Base-by-base conservation (phyloP, 169 alveolate species). In the Cryptosporidium ryanae region DNA sequence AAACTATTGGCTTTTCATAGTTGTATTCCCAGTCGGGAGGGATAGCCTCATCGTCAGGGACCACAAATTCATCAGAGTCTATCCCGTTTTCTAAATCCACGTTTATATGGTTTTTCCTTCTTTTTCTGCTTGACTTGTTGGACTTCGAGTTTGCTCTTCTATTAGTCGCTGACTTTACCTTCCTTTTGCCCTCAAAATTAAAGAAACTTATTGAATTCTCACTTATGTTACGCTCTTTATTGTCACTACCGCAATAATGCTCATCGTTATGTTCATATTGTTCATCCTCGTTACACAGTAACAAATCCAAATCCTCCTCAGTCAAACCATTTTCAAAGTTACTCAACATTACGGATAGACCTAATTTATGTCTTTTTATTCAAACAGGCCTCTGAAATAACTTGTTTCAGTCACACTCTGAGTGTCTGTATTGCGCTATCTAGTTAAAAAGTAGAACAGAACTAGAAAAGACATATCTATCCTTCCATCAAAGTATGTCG, bases 1-100 rank as follows among this genome's bases (percentile, higher is more conserved):
- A 59, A 2, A 61, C 71, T 21, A 76, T 76, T 46, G 87, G 87
- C 10, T 59, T 21, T 18, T 55, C 76, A 55, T 32, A 76, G 25
- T 76, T 59, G 34, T 76, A 76, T 21, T 76, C 87, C 87, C 87
- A 76, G 32, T 76, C 87, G 17, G 87, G 87, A 3, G 87, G 87
- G 27, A 76, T 76, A 10, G 23, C n/a, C 17, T 55, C 87, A 23
- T 76, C 87, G 63, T 76, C 87, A 34, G 87, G 87, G 18, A 76
- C 87, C 15, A 76, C 64, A 76, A 76, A 76, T n/a, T 61, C 71
- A 61, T 76, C 87, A 54, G 76, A 76, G 27, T 54, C 67, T 10
- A 25, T 21, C 6, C 8, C 46, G 8, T 38, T 38, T 0, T 38
- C 46, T 6, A 38, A 6, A 38, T 38, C 8, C 3, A 38, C 3